Evolutionary conservation across 2,329 filamentous ascomycete genomes (phyloP), one percentile per base, ranked within the genome.

Genomic region (Ophiostoma australiae): DNA sequence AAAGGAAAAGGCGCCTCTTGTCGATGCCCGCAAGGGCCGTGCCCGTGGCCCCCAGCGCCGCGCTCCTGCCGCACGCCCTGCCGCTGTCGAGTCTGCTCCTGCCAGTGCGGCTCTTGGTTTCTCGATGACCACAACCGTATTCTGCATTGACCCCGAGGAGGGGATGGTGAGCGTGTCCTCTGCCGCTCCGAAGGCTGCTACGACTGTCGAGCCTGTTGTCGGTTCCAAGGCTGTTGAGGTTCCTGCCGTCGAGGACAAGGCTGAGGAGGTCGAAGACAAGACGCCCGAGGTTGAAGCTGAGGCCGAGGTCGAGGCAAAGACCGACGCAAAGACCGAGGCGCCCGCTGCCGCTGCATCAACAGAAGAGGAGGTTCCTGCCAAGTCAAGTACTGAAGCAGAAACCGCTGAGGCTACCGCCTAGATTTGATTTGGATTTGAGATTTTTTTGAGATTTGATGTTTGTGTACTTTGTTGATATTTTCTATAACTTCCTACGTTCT

Each of bases 1-100:
- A 72, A 87, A 87, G 75, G 89, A 93, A 76, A 92, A 93, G 79
- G 88, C 86, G 13, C 93, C 94, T n/a, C 83, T 99, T 35, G 85
- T 86, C 31, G 95, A 99, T 83, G 93, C 94, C 48, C 88, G 95
- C 74, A 98, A 98, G 82, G 89, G 93, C 33, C 87, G 95, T 75
- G 95, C 95, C 31, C 90, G 92, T 74, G 95, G 95, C 13, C 95
- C 95, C 20, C 89, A 93, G 80, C 82, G 81, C 73, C 78, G 83
- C 33, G 81, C 79, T 2, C 82, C 78, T 41, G 81, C 79, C 2
- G 81, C 78, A 35, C 79, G 65, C 73, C 76, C 66, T 69, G 75
- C 39, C 72, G 77, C 77, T 67, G 76, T 75, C 0, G 74, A 75
- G 3, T 76, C 78, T n/a, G 76, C 78, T 1, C 75, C 72, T 23